These are phyloP conservation scores for Amaranthus tricolor DNA, from an alignment of 179 eudicot genomes.

Conservation along the genomic window DNA sequence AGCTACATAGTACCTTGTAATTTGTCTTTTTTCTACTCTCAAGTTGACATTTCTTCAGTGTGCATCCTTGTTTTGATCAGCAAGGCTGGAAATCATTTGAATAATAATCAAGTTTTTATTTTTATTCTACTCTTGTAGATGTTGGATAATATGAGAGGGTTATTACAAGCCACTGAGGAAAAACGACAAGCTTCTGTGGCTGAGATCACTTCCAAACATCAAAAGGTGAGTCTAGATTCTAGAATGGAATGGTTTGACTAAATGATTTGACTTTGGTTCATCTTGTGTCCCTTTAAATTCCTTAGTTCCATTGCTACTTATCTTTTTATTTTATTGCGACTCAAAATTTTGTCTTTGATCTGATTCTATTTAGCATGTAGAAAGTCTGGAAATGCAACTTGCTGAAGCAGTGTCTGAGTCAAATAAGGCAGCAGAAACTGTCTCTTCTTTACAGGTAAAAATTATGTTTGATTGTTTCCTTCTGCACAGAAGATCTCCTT, in stretches of 20 bases:
- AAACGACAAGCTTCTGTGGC: conserved; percentile 65
- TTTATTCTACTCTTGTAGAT: conserved; percentile 44
- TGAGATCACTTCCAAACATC: conserved; percentile 85
- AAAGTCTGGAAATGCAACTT: conserved; percentile 85
- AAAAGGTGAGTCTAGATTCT: conserved; percentile 60
- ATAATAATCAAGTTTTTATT: conserved; percentile 6
- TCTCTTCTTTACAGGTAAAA: conserved; percentile 83
- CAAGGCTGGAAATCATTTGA: conserved; percentile 8
- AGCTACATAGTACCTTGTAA: neutral
- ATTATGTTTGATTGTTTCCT: neutral
- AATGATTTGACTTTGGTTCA: conserved; percentile 1
- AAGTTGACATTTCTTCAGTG: neutral
- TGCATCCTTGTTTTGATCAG: neutral
- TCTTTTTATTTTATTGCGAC: neutral
- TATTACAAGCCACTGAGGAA: conserved; percentile 76
- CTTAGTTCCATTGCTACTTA: neutral
- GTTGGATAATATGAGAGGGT: conserved; percentile 71
- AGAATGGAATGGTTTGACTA: neutral
- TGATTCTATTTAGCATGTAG: conserved; percentile 59
- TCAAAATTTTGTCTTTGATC: conserved; percentile 18
- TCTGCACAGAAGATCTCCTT: neutral
- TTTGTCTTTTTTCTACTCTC: neutral
- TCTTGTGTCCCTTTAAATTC: neutral
- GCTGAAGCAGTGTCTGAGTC: conserved; percentile 72
- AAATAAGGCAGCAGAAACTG: conserved; percentile 81